These are phyloP conservation scores for Elsinoe australis DNA, from an alignment of 2,329 filamentous ascomycete genomes.

Conservation along the genomic window DNA sequence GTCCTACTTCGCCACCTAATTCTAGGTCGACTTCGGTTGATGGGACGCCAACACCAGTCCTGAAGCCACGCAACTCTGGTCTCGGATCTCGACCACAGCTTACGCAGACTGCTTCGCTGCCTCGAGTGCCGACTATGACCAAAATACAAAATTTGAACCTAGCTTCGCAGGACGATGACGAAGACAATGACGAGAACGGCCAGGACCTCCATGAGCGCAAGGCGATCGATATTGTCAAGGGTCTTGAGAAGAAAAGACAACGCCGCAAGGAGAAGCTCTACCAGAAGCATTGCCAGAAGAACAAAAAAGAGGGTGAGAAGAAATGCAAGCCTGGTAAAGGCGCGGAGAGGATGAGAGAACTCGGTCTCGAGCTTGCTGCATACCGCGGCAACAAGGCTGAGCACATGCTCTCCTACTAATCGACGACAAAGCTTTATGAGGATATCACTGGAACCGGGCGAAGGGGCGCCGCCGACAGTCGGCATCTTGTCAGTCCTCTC, in stretches of 20 bases:
- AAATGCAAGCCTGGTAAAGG: slow-evolving; percentile 71
- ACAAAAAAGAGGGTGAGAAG: slow-evolving; percentile 48
- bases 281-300: slow-evolving; percentile 80
- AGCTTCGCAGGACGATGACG: slow-evolving; percentile 45
- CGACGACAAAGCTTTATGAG: too few species aligned
- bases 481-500: slow-evolving; percentile 17
- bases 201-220: slow-evolving; percentile 66
- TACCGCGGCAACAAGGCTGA: slow-evolving; percentile 55
- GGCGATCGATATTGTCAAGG: slow-evolving; percentile 97
- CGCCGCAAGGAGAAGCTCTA: slow-evolving; percentile 88
- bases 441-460: too few species aligned
- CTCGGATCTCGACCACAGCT: slow-evolving; percentile 50
- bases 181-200: slow-evolving; percentile 33
- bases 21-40: slow-evolving; percentile 40
- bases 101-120: slow-evolving; percentile 77
- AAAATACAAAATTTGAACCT: slow-evolving; percentile 36
- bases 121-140: slow-evolving; percentile 45
- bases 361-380: slow-evolving; percentile 82
- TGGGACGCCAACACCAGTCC: slow-evolving; percentile 32
- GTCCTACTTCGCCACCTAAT: slow-evolving; percentile 61
- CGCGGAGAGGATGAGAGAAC: slow-evolving; percentile 84
- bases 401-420: slow-evolving; percentile 40
- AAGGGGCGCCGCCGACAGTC: slow-evolving; percentile 18
- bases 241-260: slow-evolving; percentile 87
- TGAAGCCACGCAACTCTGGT: slow-evolving; percentile 32